A percentile compares a stretch with the other conserved stretches of the same genome.
phyloP scores from a whole-genome alignment of 2,329 filamentous ascomycete species.

The Ophiocordyceps robertsii region DNA sequence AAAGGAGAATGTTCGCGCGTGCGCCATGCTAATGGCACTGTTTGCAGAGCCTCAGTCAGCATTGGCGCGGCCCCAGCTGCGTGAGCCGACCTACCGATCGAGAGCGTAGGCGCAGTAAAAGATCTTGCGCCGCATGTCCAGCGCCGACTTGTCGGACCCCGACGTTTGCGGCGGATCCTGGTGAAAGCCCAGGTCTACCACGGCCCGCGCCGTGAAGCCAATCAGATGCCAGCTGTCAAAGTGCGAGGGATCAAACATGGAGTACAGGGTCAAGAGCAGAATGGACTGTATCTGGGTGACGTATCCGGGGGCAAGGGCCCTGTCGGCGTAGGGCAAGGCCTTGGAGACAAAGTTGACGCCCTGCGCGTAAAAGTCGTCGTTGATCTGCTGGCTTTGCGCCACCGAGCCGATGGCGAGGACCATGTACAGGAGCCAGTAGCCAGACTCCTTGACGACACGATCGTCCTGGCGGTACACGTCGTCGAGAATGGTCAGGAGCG shows the following conservation, averaged over 20 bases:
- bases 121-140: conserved; percentile 69
- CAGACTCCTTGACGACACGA: conserved; percentile 49
- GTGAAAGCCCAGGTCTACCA: conserved; percentile 83
- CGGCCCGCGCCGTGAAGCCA: conserved; percentile 75
- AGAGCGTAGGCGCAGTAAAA: conserved; percentile 87
- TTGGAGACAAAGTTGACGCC: conserved; percentile 43
- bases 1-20: conserved; percentile 82
- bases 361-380: conserved; percentile 47
- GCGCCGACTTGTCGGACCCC: conserved; percentile 49
- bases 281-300: conserved; percentile 78
- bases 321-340: conserved; percentile 67
- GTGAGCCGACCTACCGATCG: conserved; percentile 49
- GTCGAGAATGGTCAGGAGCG: conserved; percentile 65
- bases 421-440: conserved; percentile 81
- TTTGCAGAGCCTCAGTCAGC: not conserved
- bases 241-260: conserved; percentile 77
- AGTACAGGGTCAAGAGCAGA: conserved; percentile 74
- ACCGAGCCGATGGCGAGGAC: conserved; percentile 73
- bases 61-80: not conserved
- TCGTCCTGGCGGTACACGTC: conserved; percentile 63
- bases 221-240: conserved; percentile 93
- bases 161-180: conserved; percentile 72
- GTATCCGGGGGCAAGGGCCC: conserved; percentile 74
- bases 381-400: conserved; percentile 55
- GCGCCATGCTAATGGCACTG: conserved; percentile 77